Conservation (phyloP, 164 flowering plant genomes). For the Houttuynia cordata region DNA sequence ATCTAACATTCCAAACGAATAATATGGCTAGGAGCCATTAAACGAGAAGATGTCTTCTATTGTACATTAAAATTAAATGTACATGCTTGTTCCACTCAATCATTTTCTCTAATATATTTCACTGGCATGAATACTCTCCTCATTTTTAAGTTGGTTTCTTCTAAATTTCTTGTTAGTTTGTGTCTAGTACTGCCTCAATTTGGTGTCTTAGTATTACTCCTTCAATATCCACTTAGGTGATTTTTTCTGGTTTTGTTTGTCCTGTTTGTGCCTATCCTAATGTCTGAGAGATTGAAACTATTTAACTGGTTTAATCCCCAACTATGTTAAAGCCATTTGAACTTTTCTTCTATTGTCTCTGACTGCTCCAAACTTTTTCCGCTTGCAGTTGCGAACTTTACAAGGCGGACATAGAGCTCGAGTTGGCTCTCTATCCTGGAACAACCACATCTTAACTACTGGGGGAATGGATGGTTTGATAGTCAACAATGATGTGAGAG, state of each 20-base stretch:
- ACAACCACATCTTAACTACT: constrained; percentile 44
- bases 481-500: constrained; percentile 49
- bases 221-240: not conserved
- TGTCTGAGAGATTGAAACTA: too few relatives aligned
- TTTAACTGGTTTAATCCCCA: not conserved
- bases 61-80: too few relatives aligned
- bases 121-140: not conserved
- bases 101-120: too few relatives aligned
- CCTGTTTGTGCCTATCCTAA: too few relatives aligned
- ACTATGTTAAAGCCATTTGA: too few relatives aligned
- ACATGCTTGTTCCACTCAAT: too few relatives aligned
- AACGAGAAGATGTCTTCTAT: too few relatives aligned
- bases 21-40: not conserved
- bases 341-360: too few relatives aligned
- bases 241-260: not conserved
- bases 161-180: not conserved
- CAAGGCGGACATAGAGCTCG: constrained; percentile 37
- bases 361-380: not conserved
- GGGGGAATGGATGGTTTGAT: constrained; percentile 52
- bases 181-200: not conserved
- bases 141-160: not conserved
- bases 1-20: not conserved
- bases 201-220: not conserved
- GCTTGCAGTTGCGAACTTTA: constrained; percentile 38
- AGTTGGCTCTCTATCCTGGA: constrained; percentile 55